Base-by-base conservation (phyloP, 164 flowering plant species). In the Dillenia turbinata region DNA sequence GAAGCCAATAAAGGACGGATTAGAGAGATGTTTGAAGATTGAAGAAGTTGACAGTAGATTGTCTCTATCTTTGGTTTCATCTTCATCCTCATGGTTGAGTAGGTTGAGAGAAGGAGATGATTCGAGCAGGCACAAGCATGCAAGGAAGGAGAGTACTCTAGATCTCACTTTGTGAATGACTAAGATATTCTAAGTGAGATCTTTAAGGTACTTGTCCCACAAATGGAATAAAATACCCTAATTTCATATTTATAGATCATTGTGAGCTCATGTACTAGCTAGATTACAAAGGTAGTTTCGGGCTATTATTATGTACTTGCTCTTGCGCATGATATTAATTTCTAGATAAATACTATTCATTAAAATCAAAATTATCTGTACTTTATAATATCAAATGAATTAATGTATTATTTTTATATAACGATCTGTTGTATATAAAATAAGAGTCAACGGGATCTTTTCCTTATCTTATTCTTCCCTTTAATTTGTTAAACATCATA, bases 151-250 rank as follows among this genome's bases (percentile, higher is more conserved):
- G 69, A 85, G 90, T 83, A 80, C 90, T 78, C 91, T 88, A 26
- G 87, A 88, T 88, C 97, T 90, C 83, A 88, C 94, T 81, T 73
- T 84, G 72, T 88, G 92, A 86, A 86, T 77, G 66, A 52, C 40
- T 33, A 64, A 33, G 40, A 56, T 56, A 81, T 81, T 84, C 84
- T 81, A 68, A 89, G 89, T 85, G 92, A 87, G 92, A 89, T 81
- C 74, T 77, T 33, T 80, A 85, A 75, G 75, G 87, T 85, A 85
- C 90, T 83, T 80, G 65, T 71, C 67, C 74, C 47, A 45, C 40
- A 70, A 54, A 59, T 33, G 6, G 40, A 33, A 33, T 33, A 33
- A 33, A 33, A 33, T 5, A 33, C 40, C 40, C 40, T 33, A 33
- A 33, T 4, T 33, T 7, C 40, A 33, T 5, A 58, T 64, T 51